Conservation (phyloP, 2,329 filamentous ascomycete species). For the Paraphoma sp. region DNA sequence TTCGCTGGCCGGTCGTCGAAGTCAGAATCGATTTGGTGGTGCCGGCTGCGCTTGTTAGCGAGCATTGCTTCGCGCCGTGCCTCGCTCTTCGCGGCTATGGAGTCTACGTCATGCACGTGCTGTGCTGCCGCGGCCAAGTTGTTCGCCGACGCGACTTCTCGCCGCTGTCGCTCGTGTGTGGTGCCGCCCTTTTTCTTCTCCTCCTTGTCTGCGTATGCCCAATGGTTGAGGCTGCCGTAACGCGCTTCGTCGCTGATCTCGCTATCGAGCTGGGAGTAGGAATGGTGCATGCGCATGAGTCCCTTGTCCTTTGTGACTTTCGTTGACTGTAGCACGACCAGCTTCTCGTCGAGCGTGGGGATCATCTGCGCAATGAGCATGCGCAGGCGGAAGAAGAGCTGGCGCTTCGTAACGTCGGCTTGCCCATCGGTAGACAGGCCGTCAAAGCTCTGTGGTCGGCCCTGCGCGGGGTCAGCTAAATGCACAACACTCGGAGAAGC, state of each 20-base stretch:
- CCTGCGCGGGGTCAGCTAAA: conserved; percentile 29
- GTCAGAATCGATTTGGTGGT: conserved; percentile 78
- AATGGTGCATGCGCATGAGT: conserved; percentile 80
- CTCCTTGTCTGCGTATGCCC: conserved; percentile 89
- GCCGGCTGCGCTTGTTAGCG: conserved; percentile 73
- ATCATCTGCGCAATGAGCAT: conserved; percentile 84
- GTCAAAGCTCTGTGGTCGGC: conserved; percentile 33
- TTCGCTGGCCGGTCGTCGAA: conserved; percentile 73
- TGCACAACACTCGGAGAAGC: conserved; percentile 11
- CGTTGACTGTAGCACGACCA: conserved; percentile 92
- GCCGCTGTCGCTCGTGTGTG: conserved; percentile 74
- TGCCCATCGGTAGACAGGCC: conserved; percentile 44
- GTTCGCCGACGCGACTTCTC: conserved; percentile 79
- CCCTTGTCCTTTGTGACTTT: conserved; percentile 89
- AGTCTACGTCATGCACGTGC: conserved; percentile 80
- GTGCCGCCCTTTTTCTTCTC: conserved; percentile 63
- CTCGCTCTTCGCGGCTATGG: conserved; percentile 80
- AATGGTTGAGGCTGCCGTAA: conserved; percentile 88
- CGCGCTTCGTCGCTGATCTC: conserved; percentile 96
- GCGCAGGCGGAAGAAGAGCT: conserved; percentile 79
- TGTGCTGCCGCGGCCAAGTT: conserved; percentile 72
- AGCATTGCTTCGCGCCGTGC: conserved; percentile 81
- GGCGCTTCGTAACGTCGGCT: conserved; percentile 70
- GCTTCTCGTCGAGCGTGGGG: conserved; percentile 93
- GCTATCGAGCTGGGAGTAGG: conserved; percentile 83